Evolutionary conservation across 768 basidiomycete species (phyloP), one percentile per base, ranked within the genome.

Genomic region (Boletus pseudo-olivaceus): DNA sequence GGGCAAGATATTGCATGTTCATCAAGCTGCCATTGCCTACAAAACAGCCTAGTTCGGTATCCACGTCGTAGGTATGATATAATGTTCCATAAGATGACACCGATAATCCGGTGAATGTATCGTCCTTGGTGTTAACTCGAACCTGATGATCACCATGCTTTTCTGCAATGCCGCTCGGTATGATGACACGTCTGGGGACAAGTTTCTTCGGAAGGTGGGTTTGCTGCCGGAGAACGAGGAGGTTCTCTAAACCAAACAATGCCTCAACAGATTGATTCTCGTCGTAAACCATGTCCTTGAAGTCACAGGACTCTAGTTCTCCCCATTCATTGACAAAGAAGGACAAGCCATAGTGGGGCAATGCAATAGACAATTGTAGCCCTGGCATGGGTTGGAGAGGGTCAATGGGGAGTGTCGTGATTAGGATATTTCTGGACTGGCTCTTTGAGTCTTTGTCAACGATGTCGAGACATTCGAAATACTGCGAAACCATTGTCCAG

Each of bases 201-300:
- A 43, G 17, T 15, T 9, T 26, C 26, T 29, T 17, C 27, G 42
- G 9, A n/a, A 43, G 42, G 27, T 43, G 15, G 42, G 17, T 17
- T n/a, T 43, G 17, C 2, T 27, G 42, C 10, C 42, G 42, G 17
- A 43, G 12, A 7, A 79, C 66, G 39, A 76, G 72, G 41, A 63
- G 70, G 29, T 52, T 67, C 7, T 35, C 30, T 39, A 81, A 56
- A 10, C 80, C 80, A 39, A 76, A 64, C 59, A 81, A 63, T 1
- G 77, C 70, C 1, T 74, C 76, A 10, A 63, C 57, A 0, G 64
- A 73, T 52, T 79, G 79, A 33, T 64, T 39, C 5, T 48, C 10
- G 37, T 78, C 75, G 10, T 77, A 61, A 17, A 74, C 60, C 67
- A 75, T 76, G 19, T 63, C 64, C 6, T 67, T 68, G 43, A 75